These are phyloP conservation scores for Trifolium fragiferum DNA, from an alignment of 306 rosid genomes.

Conservation along the genomic window DNA sequence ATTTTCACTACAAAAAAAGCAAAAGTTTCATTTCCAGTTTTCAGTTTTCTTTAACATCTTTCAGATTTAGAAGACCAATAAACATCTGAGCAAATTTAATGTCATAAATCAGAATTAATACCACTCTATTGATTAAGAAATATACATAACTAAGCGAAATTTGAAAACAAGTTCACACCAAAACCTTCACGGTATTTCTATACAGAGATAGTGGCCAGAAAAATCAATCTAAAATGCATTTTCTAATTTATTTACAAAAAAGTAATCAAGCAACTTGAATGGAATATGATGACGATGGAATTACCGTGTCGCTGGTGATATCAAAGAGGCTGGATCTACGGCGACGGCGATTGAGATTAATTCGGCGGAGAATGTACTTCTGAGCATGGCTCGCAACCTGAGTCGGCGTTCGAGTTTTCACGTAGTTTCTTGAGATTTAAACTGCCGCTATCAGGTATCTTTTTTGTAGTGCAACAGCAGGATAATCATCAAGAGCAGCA, in stretches of 20 bases:
- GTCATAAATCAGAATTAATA: not conserved
- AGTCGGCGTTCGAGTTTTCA: conserved; percentile 96
- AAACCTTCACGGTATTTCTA: conserved; percentile 1
- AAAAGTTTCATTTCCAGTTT: not conserved
- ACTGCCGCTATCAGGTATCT: too few relatives aligned
- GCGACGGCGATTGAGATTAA: conserved; percentile 95
- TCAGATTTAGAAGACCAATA: conserved; percentile 2
- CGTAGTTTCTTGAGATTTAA: conserved; percentile 91
- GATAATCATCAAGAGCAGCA: too few relatives aligned
- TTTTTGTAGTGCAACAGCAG: too few relatives aligned
- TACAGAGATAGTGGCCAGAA: too few relatives aligned
- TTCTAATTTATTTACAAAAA: too few relatives aligned
- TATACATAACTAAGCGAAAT: conserved; percentile 11
- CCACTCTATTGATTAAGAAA: conserved; percentile 11
- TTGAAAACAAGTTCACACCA: conserved; percentile 22
- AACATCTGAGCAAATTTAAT: conserved; percentile 21
- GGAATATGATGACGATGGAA: not conserved
- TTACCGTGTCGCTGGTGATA: conserved; percentile 95
- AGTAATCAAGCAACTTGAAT: too few relatives aligned
- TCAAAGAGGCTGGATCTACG: conserved; percentile 99
- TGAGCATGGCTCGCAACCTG: conserved; percentile 99
- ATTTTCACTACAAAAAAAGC: conserved; percentile 23
- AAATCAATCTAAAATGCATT: too few relatives aligned
- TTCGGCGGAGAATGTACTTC: conserved; percentile 92
- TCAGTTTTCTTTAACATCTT: not conserved